Base-by-base conservation (phyloP, 1,284 basidiomycete genomes). In the Leucoagaricus sp. region DNA sequence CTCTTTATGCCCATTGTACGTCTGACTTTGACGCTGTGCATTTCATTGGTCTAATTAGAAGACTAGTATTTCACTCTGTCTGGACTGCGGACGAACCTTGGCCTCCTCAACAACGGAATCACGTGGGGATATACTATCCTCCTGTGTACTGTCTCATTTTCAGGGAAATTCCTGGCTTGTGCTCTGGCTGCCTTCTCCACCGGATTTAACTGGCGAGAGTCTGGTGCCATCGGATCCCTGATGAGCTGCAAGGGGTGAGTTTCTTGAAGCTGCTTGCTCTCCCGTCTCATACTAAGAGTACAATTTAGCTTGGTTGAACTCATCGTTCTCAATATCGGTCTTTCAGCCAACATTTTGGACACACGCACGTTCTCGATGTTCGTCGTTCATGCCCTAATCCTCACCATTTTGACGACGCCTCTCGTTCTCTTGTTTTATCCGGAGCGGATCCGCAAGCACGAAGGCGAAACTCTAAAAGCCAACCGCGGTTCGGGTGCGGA, bases 201-300 rank as follows among this genome's bases (percentile, higher is more conserved):
- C 47, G 89, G 89, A 1, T 95, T 93, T 75, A 85, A 78, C 49
- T 77, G 79, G 73, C 81, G 95, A 52, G 94, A 96, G 71, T 81
- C 89, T 9, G 86, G 86, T 19, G 93, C 94, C 1, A 89, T 96
- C 55, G 95, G 95, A 5, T 85, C 89, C 52, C 75, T 98, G 56
- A 96, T 98, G 94, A 88, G 87, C 68, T 97, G 94, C 77, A 97
- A 97, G 75, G 94, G 94, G 86, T 91, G 60, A 60, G 81, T 34
- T 28, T 25, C 6, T 21, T 21, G 33, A 10, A 36, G 12, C n/a
- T 4, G n/a, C n/a, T 9, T 72, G n/a, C 10, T 47, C 15, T 21
- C n/a, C 44, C 23, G 19, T 17, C 12, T 28, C 17, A 28, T 42
- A 29, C 41, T 12, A 50, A n/a, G 53, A 13, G 53, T 19, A 46